Conservation (phyloP, 805 yeast genomes). For the Pichia thaimueangensis region DNA sequence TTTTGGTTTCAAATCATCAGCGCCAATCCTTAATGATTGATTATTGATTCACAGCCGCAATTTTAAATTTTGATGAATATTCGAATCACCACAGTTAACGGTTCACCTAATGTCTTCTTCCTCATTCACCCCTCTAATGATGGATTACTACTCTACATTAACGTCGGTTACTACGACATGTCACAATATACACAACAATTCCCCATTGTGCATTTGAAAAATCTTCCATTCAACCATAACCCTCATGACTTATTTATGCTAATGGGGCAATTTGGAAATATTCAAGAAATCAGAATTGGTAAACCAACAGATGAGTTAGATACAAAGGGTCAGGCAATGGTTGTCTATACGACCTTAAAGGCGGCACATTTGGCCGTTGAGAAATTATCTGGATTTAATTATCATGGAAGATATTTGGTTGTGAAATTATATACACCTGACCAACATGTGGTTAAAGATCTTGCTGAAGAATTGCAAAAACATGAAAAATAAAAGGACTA, state of each 20-base stretch:
- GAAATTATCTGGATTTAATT: conserved; percentile 55
- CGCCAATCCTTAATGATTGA: no score
- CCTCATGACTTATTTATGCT: conserved; percentile 43
- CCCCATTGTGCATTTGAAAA: conserved; percentile 44
- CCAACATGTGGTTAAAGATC: conserved; percentile 23
- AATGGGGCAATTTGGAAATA: conserved; percentile 49
- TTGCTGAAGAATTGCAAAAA: conserved; percentile 13
- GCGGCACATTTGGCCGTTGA: conserved; percentile 46
- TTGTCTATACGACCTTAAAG: conserved; percentile 43
- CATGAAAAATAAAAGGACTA: no score
- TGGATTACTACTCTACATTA: no score
- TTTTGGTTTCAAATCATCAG: no score
- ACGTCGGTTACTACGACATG: no score
- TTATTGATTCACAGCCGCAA: no score
- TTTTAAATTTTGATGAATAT: no score
- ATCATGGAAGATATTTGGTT: conserved; percentile 52
- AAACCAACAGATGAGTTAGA: conserved; percentile 21
- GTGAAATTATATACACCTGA: conserved; percentile 44
- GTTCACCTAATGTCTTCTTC: no score
- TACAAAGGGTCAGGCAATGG: conserved; percentile 47
- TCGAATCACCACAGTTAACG: no score
- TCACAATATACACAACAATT: conserved; percentile 13
- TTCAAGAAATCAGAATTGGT: conserved; percentile 47
- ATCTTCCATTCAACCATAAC: conserved; percentile 47
- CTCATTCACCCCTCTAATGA: no score